Conservation (phyloP, 305 asterid species). For the Euphrasia arctica region DNA sequence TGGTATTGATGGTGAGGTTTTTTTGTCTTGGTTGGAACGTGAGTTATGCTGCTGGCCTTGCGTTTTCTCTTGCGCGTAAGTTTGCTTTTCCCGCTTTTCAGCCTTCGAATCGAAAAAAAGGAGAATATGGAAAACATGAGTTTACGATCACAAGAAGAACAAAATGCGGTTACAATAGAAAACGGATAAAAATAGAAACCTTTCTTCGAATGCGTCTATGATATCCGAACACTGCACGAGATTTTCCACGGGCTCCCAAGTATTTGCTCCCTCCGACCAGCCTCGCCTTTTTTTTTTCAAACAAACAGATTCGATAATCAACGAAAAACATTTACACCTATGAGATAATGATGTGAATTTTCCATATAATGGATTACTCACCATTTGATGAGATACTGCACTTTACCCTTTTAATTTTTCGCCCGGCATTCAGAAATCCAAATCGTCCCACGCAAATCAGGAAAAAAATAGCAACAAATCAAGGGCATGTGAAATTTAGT, state of each 20-base stretch:
- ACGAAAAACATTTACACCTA: neutral
- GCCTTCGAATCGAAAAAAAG: slow-evolving; percentile 25
- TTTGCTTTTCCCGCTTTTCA: slow-evolving; percentile 42
- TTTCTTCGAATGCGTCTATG: slow-evolving; percentile 80
- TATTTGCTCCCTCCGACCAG: slow-evolving; percentile 89
- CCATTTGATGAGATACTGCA: slow-evolving; percentile 95
- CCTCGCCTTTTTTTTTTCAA: slow-evolving; percentile 66
- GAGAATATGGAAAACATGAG: neutral
- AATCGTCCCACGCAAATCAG: slow-evolving; percentile 5
- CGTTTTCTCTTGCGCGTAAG: slow-evolving; percentile 50
- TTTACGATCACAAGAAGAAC: no score
- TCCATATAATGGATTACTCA: slow-evolving; percentile 14
- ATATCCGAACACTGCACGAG: slow-evolving; percentile 62
- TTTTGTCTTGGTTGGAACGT: slow-evolving; percentile 37
- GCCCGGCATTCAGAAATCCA: slow-evolving; percentile 37
- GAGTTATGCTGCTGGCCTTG: slow-evolving; percentile 37
- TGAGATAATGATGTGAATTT: no score
- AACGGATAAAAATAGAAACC: slow-evolving; percentile 41
- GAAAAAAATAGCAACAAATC: slow-evolving; percentile 17
- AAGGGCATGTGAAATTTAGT: slow-evolving; percentile 20
- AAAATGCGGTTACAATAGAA: slow-evolving; percentile 1
- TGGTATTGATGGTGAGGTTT: slow-evolving; percentile 39
- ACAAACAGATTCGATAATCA: slow-evolving; percentile 4
- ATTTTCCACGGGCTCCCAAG: slow-evolving; percentile 94
- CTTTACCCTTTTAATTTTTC: slow-evolving; percentile 58